phyloP scores from a whole-genome alignment of 2,329 filamentous ascomycete species.

The Microsporum ferrugineum region DNA sequence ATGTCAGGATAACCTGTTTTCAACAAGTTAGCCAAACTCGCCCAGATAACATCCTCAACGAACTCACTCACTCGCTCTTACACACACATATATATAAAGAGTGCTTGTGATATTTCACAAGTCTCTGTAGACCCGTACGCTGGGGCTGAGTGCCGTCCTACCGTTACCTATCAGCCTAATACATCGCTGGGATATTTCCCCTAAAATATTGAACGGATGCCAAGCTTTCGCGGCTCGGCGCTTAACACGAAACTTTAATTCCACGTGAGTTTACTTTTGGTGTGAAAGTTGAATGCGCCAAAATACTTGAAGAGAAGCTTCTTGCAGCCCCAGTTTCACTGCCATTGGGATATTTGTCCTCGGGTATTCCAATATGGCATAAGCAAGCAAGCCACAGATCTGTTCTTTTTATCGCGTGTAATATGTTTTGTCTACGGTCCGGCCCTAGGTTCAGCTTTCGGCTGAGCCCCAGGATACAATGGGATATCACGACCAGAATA shows the following conservation, averaged over 20 bases:
- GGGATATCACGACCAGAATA: background rate
- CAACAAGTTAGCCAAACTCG: background rate
- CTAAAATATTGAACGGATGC: background rate
- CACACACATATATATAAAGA: background rate
- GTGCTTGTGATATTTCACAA: no score
- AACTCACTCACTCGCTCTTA: background rate
- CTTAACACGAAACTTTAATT: background rate
- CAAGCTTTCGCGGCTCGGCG: background rate
- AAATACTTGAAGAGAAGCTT: background rate
- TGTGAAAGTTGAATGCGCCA: background rate
- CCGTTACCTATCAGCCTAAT: background rate
- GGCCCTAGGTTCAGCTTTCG: background rate
- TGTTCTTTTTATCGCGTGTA: background rate
- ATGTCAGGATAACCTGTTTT: background rate
- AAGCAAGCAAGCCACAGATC: background rate
- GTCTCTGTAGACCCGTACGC: background rate
- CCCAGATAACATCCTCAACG: background rate
- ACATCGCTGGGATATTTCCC: background rate
- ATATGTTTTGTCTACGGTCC: slow-evolving; percentile 2
- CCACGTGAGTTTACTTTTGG: background rate
- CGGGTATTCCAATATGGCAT: background rate
- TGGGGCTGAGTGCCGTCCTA: background rate
- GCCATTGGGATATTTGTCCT: background rate
- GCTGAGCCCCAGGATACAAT: background rate
- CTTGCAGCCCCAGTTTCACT: background rate